Evolutionary conservation across 2,329 filamentous ascomycete species (phyloP), one percentile per base, ranked within the genome.

Genomic region (Cordyceps pruinosa): DNA sequence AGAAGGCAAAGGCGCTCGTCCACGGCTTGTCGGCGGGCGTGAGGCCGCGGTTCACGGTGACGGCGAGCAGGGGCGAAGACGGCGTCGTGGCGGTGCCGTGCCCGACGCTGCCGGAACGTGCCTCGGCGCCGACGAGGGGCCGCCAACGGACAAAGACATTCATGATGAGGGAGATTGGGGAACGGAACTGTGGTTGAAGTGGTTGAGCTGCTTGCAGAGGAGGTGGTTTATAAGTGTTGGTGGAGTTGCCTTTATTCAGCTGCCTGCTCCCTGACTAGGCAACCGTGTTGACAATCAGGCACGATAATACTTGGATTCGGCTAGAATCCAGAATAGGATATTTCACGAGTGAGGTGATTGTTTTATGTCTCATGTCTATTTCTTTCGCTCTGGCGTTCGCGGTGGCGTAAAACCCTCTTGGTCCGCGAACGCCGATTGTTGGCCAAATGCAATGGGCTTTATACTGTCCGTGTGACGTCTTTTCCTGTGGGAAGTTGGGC

Each of bases 1-100:
- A 53, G 56, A 64, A 67, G 0, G 63, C 63, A 8, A 59, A 17
- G 4, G 61, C 41, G 32, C 64, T 65, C 21, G 48, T 63, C 64
- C 64, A 66, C 12, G 61, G 54, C n/a, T 49, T 54, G 46, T 47
- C 35, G n/a, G n/a, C 8, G n/a, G 19, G 12, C 3, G 21, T 1
- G n/a, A 10, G 41, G n/a, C 7, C 26, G 30, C 4, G 25, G 17
- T 15, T 21, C 17, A 56, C 35, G 51, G 44, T 45, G 45, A 55
- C 37, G 21, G 50, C 49, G 23, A 41, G 45, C 15, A 48, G 51
- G n/a, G 49, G 15, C 19, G 48, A 19, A 3, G 28, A 32, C 17
- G 23, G 35, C n/a, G n/a, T 21, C 34, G 34, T 42, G 2, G 46
- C 5, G 10, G 21, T 21, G 3, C 21, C 17, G 49, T 50, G 50